Conservation (phyloP, 176 grass and related monocot species). For the Dactylis glomerata region DNA sequence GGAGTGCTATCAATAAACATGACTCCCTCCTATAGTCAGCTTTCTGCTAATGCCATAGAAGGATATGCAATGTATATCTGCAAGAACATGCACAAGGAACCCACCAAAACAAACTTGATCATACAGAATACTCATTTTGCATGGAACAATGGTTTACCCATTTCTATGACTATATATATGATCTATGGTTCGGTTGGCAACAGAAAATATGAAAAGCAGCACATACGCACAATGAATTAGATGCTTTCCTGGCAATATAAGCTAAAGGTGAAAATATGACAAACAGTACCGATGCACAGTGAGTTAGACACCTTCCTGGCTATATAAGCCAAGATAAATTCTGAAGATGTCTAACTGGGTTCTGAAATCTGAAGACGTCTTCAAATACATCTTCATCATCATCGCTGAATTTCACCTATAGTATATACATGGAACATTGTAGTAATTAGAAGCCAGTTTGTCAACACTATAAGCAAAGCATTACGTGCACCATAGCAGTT, state of each 20-base stretch:
- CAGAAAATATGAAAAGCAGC: background rate
- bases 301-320: background rate
- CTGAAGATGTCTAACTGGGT: background rate
- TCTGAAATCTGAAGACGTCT: background rate
- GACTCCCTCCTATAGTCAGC: no score
- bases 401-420: background rate
- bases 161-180: background rate
- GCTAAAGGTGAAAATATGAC: background rate
- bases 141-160: background rate
- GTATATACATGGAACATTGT: background rate
- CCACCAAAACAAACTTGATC: background rate
- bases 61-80: no score
- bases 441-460: background rate
- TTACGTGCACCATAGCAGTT: no score
- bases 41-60: no score
- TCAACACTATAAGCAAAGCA: no score
- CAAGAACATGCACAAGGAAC: no score
- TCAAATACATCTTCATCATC: background rate
- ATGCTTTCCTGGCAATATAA: background rate
- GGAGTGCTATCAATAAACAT: no score
- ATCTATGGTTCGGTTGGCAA: background rate
- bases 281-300: background rate
- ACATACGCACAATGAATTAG: background rate
- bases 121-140: background rate
- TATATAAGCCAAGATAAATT: background rate